Conservation (phyloP, 768 basidiomycete species). For the Rhodotorula babjevae region DNA sequence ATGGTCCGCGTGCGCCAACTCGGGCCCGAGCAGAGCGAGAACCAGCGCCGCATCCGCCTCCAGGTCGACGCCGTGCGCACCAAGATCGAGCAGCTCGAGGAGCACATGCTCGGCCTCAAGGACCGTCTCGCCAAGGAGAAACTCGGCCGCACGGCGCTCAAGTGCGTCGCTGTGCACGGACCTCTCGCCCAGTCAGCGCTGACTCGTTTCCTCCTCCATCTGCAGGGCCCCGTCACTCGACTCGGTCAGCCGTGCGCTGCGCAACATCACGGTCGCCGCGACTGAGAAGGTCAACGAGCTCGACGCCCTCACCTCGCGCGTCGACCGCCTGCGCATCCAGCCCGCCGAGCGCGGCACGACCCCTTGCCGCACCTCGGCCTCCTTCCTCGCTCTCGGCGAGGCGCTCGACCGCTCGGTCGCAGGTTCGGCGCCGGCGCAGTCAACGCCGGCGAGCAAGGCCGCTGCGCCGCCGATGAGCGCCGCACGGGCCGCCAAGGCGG, state of each 20-base stretch:
- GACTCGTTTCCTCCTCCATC: background rate
- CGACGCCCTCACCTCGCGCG: constrained; percentile 45
- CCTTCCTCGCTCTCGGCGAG: background rate
- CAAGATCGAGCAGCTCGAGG: constrained; percentile 73
- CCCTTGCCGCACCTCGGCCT: background rate
- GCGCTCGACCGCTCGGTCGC: background rate
- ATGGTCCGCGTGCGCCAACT: constrained; percentile 68
- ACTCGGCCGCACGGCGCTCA: constrained; percentile 24
- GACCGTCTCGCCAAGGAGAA: constrained; percentile 60
- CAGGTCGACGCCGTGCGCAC: constrained; percentile 60
- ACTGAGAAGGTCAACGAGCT: constrained; percentile 44
- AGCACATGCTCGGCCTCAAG: constrained; percentile 64
- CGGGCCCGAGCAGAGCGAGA: constrained; percentile 83
- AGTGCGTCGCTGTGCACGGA: constrained; percentile 29
- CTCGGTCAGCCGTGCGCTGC: constrained; percentile 73
- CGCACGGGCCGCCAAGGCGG: constrained; percentile 60
- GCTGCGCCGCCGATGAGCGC: background rate
- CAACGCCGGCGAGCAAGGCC: constrained; percentile 22
- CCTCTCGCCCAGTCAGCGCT: background rate
- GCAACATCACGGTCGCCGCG: constrained; percentile 64
- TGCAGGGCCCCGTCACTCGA: constrained; percentile 76
- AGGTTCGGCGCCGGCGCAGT: constrained; percentile 3
- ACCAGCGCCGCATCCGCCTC: constrained; percentile 68
- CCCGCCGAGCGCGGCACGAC: background rate
- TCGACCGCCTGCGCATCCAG: constrained; percentile 39